Evolutionary conservation across 106 monocot genomes (phyloP), one percentile per base, ranked within the genome.

Genomic region (Narthecium ossifragum): DNA sequence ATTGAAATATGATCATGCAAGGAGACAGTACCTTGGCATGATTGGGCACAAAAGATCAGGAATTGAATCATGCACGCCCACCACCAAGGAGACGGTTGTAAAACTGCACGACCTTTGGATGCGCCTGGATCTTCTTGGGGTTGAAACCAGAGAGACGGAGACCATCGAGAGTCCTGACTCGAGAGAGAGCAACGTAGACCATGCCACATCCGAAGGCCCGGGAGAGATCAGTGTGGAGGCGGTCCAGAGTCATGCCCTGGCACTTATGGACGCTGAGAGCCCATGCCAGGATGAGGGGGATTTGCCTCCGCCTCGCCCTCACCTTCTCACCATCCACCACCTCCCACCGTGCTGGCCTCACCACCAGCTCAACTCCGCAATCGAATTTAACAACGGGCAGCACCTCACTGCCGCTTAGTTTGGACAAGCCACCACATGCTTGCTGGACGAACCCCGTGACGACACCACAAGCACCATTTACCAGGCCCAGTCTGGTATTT

Each of bases 211-310:
- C 48, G 1, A 48, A 48, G 48, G 18, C 48, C 17, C 2, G 9
- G 17, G 48, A 48, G 17, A 48, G 48, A 18, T 48, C 48, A 11
- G 48, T 20, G 2, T 48, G 48, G 17, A 48, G 11, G 6, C 15
- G n/a, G 1, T 48, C 48, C 6, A 48, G 9, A 11, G 48, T 48
- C 48, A 48, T 48, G 48, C 48, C 48, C 48, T 48, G 48, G 48
- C 48, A 48, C 48, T 48, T 48, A 18, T 48, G 48, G 20, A 48
- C n/a, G 18, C 48, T 48, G 18, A 48, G 17, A 48, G 48, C 48
- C 48, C 48, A 48, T 6, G 48, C 48, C 15, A 48, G 18, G 13
- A 48, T 48, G 20, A 48, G 48, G 6, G 48, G 48, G 11, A 48
- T 20, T 18, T 48, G 48, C 2, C n/a, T 48, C 48, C 48, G 11